Percentiles rank a stretch among this genome's conserved stretches.
phyloP scores from a whole-genome alignment of 805 yeast species.

The Saccharomycopsis vini region DNA sequence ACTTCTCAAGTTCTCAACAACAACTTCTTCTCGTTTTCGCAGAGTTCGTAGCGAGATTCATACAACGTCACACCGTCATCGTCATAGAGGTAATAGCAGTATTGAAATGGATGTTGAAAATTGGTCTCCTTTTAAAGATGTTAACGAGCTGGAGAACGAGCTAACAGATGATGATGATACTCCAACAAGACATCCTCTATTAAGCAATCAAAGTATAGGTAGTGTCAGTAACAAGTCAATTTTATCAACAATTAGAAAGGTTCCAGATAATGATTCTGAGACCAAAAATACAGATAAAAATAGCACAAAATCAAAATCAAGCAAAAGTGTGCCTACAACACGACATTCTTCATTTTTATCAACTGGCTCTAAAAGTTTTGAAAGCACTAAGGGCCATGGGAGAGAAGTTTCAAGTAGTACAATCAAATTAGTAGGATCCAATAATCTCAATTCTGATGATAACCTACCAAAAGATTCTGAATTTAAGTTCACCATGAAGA shows the following conservation, averaged over 20 bases:
- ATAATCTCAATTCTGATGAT: too few relatives aligned
- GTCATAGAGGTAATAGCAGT: neutral
- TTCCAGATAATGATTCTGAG: neutral
- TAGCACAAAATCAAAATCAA: neutral
- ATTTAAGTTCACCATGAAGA: conserved; percentile 14
- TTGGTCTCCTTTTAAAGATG: conserved; percentile 19
- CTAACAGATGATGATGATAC: neutral
- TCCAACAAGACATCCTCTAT: conserved; percentile 12
- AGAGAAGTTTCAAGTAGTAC: conserved; percentile 9
- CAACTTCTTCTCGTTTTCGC: conserved; percentile 10
- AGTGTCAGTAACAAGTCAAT: conserved; percentile 7
- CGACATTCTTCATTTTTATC: too few relatives aligned
- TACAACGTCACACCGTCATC: too few relatives aligned
- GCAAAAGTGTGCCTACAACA: too few relatives aligned
- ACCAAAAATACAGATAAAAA: neutral
- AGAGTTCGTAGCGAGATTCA: conserved; percentile 8
- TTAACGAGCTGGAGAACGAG: neutral
- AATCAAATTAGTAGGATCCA: conserved; percentile 13
- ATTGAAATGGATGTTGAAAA: conserved; percentile 15
- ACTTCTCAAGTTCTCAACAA: conserved; percentile 8
- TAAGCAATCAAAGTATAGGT: too few relatives aligned
- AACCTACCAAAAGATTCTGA: conserved; percentile 8
- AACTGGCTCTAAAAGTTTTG: too few relatives aligned
- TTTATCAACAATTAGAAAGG: conserved; percentile 15
- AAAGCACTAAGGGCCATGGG: too few relatives aligned